phyloP scores from a whole-genome alignment of 2,329 filamentous ascomycete species.

The Graphiopsis chlorocephala region DNA sequence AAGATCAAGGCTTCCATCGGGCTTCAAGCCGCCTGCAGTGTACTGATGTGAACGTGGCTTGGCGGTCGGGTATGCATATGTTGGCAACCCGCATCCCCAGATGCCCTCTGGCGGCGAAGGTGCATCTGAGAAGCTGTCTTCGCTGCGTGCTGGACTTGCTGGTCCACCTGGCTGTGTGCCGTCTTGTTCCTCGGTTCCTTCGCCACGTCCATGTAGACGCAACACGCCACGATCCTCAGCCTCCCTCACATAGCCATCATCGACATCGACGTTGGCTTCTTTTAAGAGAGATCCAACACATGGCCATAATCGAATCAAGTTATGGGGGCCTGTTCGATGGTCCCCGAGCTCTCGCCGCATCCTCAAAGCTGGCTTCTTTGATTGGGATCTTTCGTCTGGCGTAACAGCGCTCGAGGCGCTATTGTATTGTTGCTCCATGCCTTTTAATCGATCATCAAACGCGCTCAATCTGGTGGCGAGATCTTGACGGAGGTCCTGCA shows the following conservation, averaged over 20 bases:
- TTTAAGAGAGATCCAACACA: slow-evolving; percentile 36
- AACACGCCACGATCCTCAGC: slow-evolving; percentile 37
- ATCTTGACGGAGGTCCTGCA: neutral
- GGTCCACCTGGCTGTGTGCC: slow-evolving; percentile 34
- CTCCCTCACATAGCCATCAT: slow-evolving; percentile 37
- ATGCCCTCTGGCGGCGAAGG: slow-evolving; percentile 45
- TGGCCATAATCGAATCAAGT: slow-evolving; percentile 69
- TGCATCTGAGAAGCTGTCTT: slow-evolving; percentile 34
- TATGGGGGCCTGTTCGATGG: slow-evolving; percentile 83
- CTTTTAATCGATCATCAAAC: slow-evolving; percentile 26
- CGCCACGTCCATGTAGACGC: slow-evolving; percentile 35
- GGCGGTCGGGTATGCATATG: slow-evolving; percentile 22
- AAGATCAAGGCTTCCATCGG: slow-evolving; percentile 54
- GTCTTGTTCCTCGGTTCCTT: slow-evolving; percentile 38
- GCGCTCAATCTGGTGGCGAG: neutral
- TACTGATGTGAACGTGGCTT: slow-evolving; percentile 33
- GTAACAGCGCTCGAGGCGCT: slow-evolving; percentile 4
- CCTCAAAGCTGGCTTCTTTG: slow-evolving; percentile 36
- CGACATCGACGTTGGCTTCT: slow-evolving; percentile 25
- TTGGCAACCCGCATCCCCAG: slow-evolving; percentile 46
- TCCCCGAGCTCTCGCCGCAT: slow-evolving; percentile 72
- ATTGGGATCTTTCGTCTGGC: slow-evolving; percentile 7
- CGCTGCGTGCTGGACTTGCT: slow-evolving; percentile 40
- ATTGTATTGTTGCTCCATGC: slow-evolving; percentile 22
- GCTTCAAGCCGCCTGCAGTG: slow-evolving; percentile 50